phyloP scores from a whole-genome alignment of 352 stramenopile species.

The Globisporangium emineosum region DNA sequence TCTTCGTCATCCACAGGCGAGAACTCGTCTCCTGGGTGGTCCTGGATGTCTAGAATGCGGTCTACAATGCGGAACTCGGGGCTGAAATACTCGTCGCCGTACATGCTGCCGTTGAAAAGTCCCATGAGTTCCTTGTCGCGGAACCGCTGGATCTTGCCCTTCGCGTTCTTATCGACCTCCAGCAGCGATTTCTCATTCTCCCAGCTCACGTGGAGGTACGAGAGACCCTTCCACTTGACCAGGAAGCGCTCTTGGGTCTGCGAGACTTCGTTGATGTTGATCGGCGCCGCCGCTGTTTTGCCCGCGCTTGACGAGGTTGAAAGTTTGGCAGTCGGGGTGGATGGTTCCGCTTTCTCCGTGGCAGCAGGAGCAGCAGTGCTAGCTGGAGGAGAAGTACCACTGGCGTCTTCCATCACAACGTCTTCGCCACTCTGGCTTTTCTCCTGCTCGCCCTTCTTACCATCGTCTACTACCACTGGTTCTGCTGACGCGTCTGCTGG shows the following conservation, averaged over 20 bases:
- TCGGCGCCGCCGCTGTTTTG: slow-evolving; percentile 6
- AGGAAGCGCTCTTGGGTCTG: slow-evolving; percentile 69
- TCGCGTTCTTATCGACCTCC: slow-evolving; percentile 81
- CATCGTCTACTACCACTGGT: neutral
- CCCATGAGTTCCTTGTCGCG: slow-evolving; percentile 65
- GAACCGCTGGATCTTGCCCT: slow-evolving; percentile 86
- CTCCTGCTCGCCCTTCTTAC: slow-evolving; percentile 4
- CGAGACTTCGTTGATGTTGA: slow-evolving; percentile 16
- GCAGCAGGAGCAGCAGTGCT: neutral
- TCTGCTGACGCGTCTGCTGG: neutral
- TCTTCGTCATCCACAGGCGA: slow-evolving; percentile 46
- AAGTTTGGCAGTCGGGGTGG: neutral
- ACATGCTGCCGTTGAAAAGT: slow-evolving; percentile 40
- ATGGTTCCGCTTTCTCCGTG: slow-evolving; percentile 4
- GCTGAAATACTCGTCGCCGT: slow-evolving; percentile 90
- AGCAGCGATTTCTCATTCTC: slow-evolving; percentile 82
- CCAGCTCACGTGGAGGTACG: slow-evolving; percentile 90
- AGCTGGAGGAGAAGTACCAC: neutral
- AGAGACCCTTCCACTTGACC: slow-evolving; percentile 89
- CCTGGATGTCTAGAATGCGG: slow-evolving; percentile 84
- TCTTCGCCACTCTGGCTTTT: slow-evolving; percentile 7
- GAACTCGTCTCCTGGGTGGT: slow-evolving; percentile 73
- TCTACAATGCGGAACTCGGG: slow-evolving; percentile 88
- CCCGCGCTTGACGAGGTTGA: neutral
- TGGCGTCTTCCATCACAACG: slow-evolving; percentile 6